phyloP scores from a whole-genome alignment of 306 rosid species.

The Vachellia collinsii region DNA sequence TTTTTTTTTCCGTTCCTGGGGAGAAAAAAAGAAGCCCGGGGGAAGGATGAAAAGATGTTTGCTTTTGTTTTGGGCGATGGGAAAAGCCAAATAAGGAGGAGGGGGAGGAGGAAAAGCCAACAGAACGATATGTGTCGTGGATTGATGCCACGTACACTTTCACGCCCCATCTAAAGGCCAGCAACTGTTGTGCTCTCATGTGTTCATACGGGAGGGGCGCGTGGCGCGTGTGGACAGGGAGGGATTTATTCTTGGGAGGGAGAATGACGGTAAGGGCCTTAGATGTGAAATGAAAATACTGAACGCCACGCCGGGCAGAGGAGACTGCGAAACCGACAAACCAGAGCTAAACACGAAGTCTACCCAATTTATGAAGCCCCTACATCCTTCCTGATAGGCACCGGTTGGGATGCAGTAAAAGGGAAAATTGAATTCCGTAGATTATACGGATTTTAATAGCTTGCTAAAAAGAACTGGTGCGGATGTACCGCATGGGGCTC shows the following conservation, averaged over 20 bases:
- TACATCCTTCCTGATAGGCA: too few relatives aligned
- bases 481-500: too few relatives aligned
- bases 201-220: too few relatives aligned
- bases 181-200: not conserved
- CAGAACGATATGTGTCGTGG: not conserved
- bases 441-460: too few relatives aligned
- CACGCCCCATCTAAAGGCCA: not conserved
- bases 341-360: too few relatives aligned
- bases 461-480: too few relatives aligned
- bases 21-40: not conserved
- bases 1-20: not conserved
- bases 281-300: too few relatives aligned
- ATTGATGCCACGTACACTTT: not conserved
- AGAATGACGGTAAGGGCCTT: not conserved
- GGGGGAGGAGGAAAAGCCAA: not conserved
- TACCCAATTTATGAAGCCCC: too few relatives aligned
- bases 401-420: too few relatives aligned
- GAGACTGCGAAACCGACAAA: too few relatives aligned
- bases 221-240: not conserved
- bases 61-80: conserved; percentile 26
- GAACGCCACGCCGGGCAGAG: too few relatives aligned
- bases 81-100: conserved; percentile 2
- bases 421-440: too few relatives aligned
- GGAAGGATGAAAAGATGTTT: conserved; percentile 36
- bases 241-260: not conserved